Evolutionary conservation across 352 stramenopile species (phyloP), one percentile per base, ranked within the genome.

Genomic region (Hyaloperonospora arabidopsidis): DNA sequence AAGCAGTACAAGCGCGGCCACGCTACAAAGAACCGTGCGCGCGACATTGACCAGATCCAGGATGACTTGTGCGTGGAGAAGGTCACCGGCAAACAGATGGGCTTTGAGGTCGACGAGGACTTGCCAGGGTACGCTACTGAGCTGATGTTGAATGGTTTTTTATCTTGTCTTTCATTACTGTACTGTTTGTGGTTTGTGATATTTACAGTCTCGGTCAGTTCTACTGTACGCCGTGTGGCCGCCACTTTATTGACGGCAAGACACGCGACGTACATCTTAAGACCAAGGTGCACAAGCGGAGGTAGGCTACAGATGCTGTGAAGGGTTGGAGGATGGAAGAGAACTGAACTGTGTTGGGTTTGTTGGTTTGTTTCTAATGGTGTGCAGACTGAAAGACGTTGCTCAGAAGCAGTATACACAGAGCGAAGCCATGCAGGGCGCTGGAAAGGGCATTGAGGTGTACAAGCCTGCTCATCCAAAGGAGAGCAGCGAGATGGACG

Each of bases 351-450:
- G 29, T 34, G 25, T 32, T 32, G 25, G 25, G 25, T 8, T 29
- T 25, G 23, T 11, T 36, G 49, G 7, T n/a, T 51, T 32, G 25
- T 4, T 32, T 4, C 4, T 32, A 8, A 8, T 8, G 19, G 2
- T 41, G 14, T 14, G 35, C 48, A 84, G 80, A 74, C 48, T 94
- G 63, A 94, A 94, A 54, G 84, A 94, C 57, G 84, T 94, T n/a
- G 81, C 79, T 15, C 84, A 94, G 66, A 76, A 91, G 76, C 84
- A 94, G 61, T 94, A 94, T 69, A 86, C 79, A 66, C 84, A 92
- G 57, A 86, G 82, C 25, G 84, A 94, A 56, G 84, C 84, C 29
- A 81, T 89, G 51, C 59, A 77, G 14, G 84, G 65, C 41, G 79
- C 84, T 11, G 81, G 84, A 50, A 86, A 86, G 59, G 72, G 70